These are phyloP conservation scores for Ashbya aceris DNA, from an alignment of 1,139 yeast species.

Conservation along the genomic window DNA sequence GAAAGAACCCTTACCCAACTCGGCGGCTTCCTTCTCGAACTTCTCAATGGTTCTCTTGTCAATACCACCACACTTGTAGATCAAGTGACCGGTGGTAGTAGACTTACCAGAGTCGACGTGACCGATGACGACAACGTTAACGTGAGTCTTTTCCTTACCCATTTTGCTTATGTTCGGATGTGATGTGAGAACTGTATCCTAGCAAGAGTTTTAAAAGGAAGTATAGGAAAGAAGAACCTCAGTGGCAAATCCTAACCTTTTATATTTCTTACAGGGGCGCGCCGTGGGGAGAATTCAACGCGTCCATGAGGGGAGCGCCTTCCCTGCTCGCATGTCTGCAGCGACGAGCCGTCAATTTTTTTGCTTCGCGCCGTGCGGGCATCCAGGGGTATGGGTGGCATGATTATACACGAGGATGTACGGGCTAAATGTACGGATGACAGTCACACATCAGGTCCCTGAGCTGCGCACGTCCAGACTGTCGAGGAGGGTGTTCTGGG, in stretches of 20 bases:
- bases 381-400: no score
- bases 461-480: conserved; percentile 19
- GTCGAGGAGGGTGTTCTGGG: conserved; percentile 26
- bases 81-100: conserved; percentile 97
- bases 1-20: conserved; percentile 97
- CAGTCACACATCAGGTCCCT: conserved; percentile 4
- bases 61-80: conserved; percentile 88
- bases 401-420: no score
- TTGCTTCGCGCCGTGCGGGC: no score
- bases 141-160: conserved; percentile 96
- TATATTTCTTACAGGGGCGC: conserved; percentile 1
- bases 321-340: no score
- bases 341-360: no score
- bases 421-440: not conserved
- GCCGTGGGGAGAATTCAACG: not conserved
- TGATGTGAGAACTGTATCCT: conserved; percentile 5
- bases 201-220: conserved; percentile 1
- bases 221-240: conserved; percentile 1
- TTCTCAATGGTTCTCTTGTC: conserved; percentile 98
- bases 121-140: conserved; percentile 99
- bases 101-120: conserved; percentile 99
- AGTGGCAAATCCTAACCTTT: conserved; percentile 4
- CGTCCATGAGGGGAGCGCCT: no score
- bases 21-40: conserved; percentile 98
- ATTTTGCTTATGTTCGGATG: conserved; percentile 15